phyloP scores from a whole-genome alignment of 2,329 filamentous ascomycete genomes.

The Cercospora citrullina region DNA sequence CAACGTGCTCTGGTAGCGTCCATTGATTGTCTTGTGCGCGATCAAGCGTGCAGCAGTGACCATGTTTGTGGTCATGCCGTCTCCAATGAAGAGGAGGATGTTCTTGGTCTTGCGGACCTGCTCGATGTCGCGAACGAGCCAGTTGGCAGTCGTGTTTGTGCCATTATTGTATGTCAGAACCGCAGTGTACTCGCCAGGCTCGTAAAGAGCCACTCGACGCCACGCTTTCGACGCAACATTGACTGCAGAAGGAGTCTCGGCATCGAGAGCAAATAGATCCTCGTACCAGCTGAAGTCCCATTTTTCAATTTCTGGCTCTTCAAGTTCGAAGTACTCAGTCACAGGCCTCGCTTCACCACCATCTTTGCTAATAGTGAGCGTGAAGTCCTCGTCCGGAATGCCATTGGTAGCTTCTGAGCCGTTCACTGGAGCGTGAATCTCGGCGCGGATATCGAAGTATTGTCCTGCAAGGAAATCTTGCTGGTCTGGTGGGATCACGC shows the following conservation, averaged over 20 bases:
- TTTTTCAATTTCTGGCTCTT: constrained; percentile 71
- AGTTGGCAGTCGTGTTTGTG: constrained; percentile 70
- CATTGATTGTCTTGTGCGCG: constrained; percentile 79
- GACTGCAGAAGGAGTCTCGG: constrained; percentile 67
- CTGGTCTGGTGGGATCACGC: constrained; percentile 60
- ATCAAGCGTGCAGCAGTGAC: constrained; percentile 70
- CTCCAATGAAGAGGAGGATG: constrained; percentile 80
- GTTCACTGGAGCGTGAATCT: constrained; percentile 64
- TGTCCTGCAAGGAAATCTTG: constrained; percentile 82
- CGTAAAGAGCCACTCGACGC: constrained; percentile 71
- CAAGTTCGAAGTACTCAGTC: constrained; percentile 66
- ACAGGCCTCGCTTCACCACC: constrained; percentile 56
- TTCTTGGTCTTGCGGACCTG: constrained; percentile 70
- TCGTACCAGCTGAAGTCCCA: constrained; percentile 87
- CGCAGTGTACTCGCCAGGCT: constrained; percentile 77
- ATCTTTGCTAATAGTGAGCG: constrained; percentile 69
- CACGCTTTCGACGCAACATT: constrained; percentile 80
- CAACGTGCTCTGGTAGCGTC: constrained; percentile 75
- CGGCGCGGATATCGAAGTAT: constrained; percentile 79
- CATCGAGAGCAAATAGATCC: constrained; percentile 75
- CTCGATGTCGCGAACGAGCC: constrained; percentile 71
- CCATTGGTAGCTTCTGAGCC: constrained; percentile 71
- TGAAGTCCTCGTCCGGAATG: constrained; percentile 73
- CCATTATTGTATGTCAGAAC: constrained; percentile 74
- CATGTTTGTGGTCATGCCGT: constrained; percentile 65